Base-by-base conservation (phyloP, 2,329 filamentous ascomycete genomes). In the Fusarium nygamai region DNA sequence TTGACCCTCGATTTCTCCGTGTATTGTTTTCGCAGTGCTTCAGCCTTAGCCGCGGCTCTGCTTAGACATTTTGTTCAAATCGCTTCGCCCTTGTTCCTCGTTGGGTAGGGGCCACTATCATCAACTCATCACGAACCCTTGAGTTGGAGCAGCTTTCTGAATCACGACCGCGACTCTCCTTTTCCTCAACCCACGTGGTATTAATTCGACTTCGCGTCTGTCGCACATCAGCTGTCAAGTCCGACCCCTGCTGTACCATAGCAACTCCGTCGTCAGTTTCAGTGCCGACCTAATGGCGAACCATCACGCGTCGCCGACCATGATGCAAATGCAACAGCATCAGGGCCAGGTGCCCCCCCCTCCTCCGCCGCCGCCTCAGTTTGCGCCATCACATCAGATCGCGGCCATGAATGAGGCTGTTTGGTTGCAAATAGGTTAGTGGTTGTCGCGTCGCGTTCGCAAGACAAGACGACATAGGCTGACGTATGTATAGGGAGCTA, bases 391-490 rank as follows among this genome's bases (percentile, higher is more conserved):
- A 76, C 93, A 95, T 78, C 92, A 94, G 80, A 90, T 98, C 61
- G 88, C 91, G 11, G 86, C 90, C 12, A 89, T 96, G 80, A 98
- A 97, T 79, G 96, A 98, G 84, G 88, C 89, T 56, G 92, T 97
- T 63, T 98, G 96, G 96, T 89, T 97, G 80, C 93, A 96, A 82
- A 93, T 98, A 77, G 96, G 95, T 98, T 92, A 73, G 91, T 83
- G 73, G 91, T 83, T 47, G 41, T 43, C 56, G 57, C 63, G 58
- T 69, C 65, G 60, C 56, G 63, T 57, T 60, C 44, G 46, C 53
- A 59, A 72, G 61, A 44, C 53, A 57, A 71, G 61, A 50, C 65
- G 64, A 68, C 53, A 65, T 29, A 71, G 78, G 75, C 75, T 75
- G 54, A 67, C 75, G 76, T 54, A n/a, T 12, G 64, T 59, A 61